A percentile compares a stretch with the other conserved stretches of the same genome.
phyloP scores from a whole-genome alignment of 768 basidiomycete genomes.

The Naematelia aurantialba region DNA sequence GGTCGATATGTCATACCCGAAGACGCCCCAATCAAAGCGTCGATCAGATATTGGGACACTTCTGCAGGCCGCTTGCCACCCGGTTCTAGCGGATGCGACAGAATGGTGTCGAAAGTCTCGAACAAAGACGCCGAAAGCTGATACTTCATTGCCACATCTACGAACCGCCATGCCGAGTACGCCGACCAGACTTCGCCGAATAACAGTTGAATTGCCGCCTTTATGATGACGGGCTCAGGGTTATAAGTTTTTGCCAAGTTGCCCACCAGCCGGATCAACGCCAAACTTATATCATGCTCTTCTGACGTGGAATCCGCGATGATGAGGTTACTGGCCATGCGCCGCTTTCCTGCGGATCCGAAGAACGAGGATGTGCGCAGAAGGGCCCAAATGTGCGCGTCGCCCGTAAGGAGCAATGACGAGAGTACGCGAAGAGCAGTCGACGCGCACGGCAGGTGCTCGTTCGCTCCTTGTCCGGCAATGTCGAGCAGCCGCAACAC shows the following conservation, averaged over 20 bases:
- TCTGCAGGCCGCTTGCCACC: conserved; percentile 11
- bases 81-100: conserved; percentile 49
- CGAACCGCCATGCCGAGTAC: conserved; percentile 80
- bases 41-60: conserved; percentile 55
- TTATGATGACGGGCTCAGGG: conserved; percentile 58
- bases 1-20: conserved; percentile 78
- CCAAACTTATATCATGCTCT: conserved; percentile 64
- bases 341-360: conserved; percentile 23
- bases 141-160: conserved; percentile 73
- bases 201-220: conserved; percentile 67
- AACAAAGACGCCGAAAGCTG: conserved; percentile 71
- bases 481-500: background rate
- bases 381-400: conserved; percentile 71
- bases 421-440: background rate
- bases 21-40: conserved; percentile 69
- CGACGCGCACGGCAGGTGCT: background rate
- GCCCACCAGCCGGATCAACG: conserved; percentile 52
- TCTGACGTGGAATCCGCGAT: conserved; percentile 67
- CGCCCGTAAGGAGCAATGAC: background rate
- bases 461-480: background rate
- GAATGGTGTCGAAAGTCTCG: conserved; percentile 63
- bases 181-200: conserved; percentile 86
- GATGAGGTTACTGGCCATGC: conserved; percentile 56
- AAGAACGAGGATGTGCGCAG: conserved; percentile 73
- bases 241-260: conserved; percentile 73